A percentile compares a stretch with the other conserved stretches of the same genome.
These are phyloP conservation scores for Rhynchospora breviuscula DNA, from an alignment of 176 grass and related monocot genomes.

Conservation along the genomic window DNA sequence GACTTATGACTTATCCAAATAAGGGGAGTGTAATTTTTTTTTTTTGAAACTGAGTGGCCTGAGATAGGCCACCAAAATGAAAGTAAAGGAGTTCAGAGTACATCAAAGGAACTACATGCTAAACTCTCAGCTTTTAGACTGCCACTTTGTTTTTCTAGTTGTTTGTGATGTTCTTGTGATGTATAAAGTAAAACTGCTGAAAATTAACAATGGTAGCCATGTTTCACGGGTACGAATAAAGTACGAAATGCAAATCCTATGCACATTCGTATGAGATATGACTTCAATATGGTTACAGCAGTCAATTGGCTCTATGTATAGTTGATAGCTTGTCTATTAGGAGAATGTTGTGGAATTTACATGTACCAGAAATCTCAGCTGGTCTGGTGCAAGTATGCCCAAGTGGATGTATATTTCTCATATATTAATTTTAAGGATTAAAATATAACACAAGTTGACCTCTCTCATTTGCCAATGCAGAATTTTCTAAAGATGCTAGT, in stretches of 20 bases:
- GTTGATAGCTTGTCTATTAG: not conserved
- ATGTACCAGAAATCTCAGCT: not conserved
- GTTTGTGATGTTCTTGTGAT: too few relatives aligned
- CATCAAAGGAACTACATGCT: too few relatives aligned
- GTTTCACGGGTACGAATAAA: not conserved
- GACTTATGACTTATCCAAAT: too few relatives aligned
- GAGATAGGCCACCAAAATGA: too few relatives aligned
- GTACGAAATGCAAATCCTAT: not conserved
- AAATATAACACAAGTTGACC: not conserved
- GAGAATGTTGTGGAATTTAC: not conserved
- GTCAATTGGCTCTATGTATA: not conserved
- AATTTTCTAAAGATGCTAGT: slow-evolving; percentile 92
- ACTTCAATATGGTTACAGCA: not conserved
- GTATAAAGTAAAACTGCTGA: too few relatives aligned
- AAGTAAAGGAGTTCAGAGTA: too few relatives aligned
- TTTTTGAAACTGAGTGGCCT: too few relatives aligned
- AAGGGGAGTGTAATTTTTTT: too few relatives aligned
- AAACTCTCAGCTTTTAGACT: too few relatives aligned
- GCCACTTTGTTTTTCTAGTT: too few relatives aligned
- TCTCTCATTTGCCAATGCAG: slow-evolving; percentile 83
- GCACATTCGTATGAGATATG: not conserved
- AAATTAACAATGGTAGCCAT: not conserved
- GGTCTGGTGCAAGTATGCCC: not conserved
- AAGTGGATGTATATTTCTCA: not conserved
- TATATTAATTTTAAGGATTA: not conserved